Evolutionary conservation across 768 basidiomycete species (phyloP).

Genomic region (Amanita molliuscula): DNA sequence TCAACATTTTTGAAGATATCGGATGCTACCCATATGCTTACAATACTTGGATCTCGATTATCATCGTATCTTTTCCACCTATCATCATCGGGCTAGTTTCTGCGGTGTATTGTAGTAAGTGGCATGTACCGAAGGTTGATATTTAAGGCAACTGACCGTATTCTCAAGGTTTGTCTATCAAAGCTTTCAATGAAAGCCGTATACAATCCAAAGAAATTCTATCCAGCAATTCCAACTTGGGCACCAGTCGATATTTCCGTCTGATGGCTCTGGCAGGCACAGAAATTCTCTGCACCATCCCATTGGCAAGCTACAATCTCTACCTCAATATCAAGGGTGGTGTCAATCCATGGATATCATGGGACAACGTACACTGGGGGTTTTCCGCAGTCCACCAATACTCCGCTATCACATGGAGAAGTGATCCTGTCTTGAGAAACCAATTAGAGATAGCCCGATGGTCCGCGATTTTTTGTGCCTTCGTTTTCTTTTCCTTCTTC

Average conservation of each 20-base stretch:
- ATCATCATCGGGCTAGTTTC: slow-evolving; percentile 31
- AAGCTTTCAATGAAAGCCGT: slow-evolving; percentile 29
- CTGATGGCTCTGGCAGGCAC: slow-evolving; percentile 43
- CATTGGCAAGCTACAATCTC: slow-evolving; percentile 27
- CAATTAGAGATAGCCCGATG: slow-evolving; percentile 38
- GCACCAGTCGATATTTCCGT: slow-evolving; percentile 38
- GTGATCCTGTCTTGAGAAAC: slow-evolving; percentile 10
- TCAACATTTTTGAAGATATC: slow-evolving; percentile 46
- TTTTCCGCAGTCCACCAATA: slow-evolving; percentile 34
- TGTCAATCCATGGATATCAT: slow-evolving; percentile 35
- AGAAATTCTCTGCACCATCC: slow-evolving; percentile 37
- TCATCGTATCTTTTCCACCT: slow-evolving; percentile 32
- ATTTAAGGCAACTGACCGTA: background rate
- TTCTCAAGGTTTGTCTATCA: slow-evolving; percentile 23
- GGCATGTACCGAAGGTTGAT: background rate
- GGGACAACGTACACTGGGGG: slow-evolving; percentile 37
- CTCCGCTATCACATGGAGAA: slow-evolving; percentile 34
- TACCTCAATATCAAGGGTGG: slow-evolving; percentile 23
- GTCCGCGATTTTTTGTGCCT: slow-evolving; percentile 33
- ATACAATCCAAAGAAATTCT: slow-evolving; percentile 32
- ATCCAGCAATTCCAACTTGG: slow-evolving; percentile 28
- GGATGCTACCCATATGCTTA: slow-evolving; percentile 45
- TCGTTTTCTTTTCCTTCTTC: slow-evolving; percentile 60
- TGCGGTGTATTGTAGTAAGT: slow-evolving; percentile 23
- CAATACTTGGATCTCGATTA: slow-evolving; percentile 33